Conservation (phyloP, 768 basidiomycete species). For the Candolleomyces efflorescens region DNA sequence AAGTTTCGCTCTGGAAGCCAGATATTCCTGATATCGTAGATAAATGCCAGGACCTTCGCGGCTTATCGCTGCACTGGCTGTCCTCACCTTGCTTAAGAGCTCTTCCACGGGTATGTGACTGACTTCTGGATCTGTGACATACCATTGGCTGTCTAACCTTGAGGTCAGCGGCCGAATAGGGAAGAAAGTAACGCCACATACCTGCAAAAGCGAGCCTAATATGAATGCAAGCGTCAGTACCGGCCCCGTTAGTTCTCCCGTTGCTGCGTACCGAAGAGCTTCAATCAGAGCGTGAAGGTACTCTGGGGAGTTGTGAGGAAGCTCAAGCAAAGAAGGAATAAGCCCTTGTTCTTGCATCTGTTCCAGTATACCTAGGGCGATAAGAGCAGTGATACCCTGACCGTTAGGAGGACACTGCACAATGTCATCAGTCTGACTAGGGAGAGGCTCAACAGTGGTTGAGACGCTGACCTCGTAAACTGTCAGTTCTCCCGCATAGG, state of each 20-base stretch:
- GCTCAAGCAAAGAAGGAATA: conserved; percentile 62
- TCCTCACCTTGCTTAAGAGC: conserved; percentile 74
- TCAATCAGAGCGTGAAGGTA: conserved; percentile 90
- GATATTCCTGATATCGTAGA: conserved; percentile 60
- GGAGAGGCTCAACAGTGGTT: background rate
- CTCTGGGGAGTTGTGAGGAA: conserved; percentile 88
- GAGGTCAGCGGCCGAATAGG: background rate
- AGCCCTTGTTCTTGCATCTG: conserved; percentile 73
- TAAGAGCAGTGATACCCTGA: conserved; percentile 91
- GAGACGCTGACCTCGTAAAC: conserved; percentile 71
- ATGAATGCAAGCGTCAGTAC: background rate
- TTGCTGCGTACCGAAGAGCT: conserved; percentile 58
- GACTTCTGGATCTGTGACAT: conserved; percentile 87
- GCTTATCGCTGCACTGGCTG: background rate
- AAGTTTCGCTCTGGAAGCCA: conserved; percentile 71
- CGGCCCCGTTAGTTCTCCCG: background rate
- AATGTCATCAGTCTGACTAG: conserved; percentile 4
- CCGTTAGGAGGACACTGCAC: conserved; percentile 91
- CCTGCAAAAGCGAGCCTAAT: conserved; percentile 69
- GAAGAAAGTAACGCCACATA: conserved; percentile 23
- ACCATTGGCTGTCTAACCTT: conserved; percentile 73
- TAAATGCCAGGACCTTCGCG: background rate
- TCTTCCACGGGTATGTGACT: conserved; percentile 74
- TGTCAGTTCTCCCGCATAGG: conserved; percentile 80
- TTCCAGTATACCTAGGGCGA: conserved; percentile 92